Evolutionary conservation across 257 asterid species (phyloP), one percentile per base, ranked within the genome.

Genomic region (Craterostigma plantagineum): DNA sequence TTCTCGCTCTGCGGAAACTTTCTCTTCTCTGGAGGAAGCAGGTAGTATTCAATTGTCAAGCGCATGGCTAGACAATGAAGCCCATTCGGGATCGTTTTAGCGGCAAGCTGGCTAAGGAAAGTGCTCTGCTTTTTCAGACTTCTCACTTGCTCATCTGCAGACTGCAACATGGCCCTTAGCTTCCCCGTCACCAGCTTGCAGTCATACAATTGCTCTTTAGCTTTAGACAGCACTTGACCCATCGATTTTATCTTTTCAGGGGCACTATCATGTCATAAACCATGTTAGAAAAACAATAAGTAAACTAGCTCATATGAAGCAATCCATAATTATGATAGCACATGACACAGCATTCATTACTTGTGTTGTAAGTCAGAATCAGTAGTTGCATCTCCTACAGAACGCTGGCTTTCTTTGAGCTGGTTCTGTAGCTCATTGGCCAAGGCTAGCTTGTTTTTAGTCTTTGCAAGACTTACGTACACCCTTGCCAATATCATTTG

Each of bases 401-500:
- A 87, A 58, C 77, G 95, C 67, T 83, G 94, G 65, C 95, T 90
- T 72, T 90, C 98, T 72, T 83, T 90, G 40, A 90, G 70, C 59
- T 74, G 77, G 34, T 57, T 67, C 61, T 83, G 94, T 43, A 90
- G 69, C 63, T 76, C 95, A 42, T 58, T 67, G 57, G 76, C 81
- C 71, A 83, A 65, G 14, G 75, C 79, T 56, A 54, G 60, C 58
- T 68, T 83, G 53, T 71, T 69, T 65, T 75, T 90, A 76, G 73
- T 70, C 58, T 67, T 75, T 50, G 94, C 94, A 49, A 90, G 76
- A 70, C 91, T 79, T 52, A 63, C 42, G 58, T 90, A 90, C 34
- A 83, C 95, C 76, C 91, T 83, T 33, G 95, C 94, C 93, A 90
- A 76, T 47, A 90, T 90, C 81, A 79, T 66, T 73, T 90, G 95